Conservation (phyloP, 192 early-diverging fungal species). For the Dissophora ornata region DNA sequence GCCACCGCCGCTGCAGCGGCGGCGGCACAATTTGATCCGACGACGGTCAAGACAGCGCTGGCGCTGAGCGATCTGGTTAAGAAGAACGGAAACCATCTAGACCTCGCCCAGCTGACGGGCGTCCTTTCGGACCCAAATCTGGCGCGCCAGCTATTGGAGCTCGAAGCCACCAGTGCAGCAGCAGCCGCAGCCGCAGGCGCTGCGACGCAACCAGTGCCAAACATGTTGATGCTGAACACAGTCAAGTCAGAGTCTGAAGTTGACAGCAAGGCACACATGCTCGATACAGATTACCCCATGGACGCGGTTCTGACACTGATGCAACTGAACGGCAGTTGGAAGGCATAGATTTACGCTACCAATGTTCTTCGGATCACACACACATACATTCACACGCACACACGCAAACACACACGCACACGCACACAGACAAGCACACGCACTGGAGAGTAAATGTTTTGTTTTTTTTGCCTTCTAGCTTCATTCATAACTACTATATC, state of each 20-base stretch:
- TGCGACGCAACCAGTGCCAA: background rate
- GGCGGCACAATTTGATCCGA: conserved; percentile 24
- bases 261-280: conserved; percentile 22
- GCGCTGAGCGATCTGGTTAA: conserved; percentile 38
- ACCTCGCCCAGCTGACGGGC: conserved; percentile 30
- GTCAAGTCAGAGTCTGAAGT: conserved; percentile 7
- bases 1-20: conserved; percentile 6
- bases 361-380: background rate
- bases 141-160: conserved; percentile 20
- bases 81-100: conserved; percentile 28
- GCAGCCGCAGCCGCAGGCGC: conserved; percentile 3
- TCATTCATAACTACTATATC: no score
- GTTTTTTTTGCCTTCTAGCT: no score
- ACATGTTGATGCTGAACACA: background rate
- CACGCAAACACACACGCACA: background rate
- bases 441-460: no score
- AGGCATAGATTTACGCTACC: conserved; percentile 35
- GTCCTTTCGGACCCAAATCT: conserved; percentile 22
- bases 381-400: background rate
- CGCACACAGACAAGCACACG: no score
- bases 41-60: conserved; percentile 35
- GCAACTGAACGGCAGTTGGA: conserved; percentile 61
- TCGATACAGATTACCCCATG: conserved; percentile 58
- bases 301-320: conserved; percentile 61
- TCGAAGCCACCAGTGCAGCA: conserved; percentile 14